These are phyloP conservation scores for Rhizophagus prolifer DNA, from an alignment of 192 early-diverging fungal genomes.

Conservation along the genomic window DNA sequence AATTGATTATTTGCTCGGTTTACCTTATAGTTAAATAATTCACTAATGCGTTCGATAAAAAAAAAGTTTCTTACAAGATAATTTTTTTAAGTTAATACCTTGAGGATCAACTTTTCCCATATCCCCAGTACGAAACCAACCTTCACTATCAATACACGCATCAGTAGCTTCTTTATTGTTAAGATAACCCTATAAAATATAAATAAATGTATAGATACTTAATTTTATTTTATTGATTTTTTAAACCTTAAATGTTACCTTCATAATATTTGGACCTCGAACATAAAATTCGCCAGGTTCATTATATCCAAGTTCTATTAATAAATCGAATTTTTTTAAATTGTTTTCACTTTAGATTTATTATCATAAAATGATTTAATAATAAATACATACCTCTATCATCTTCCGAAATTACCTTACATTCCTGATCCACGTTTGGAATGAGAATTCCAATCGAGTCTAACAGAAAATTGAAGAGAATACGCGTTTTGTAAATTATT, in stretches of 20 bases:
- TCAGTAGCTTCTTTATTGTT: constrained; percentile 75
- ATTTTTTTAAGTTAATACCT: constrained; percentile 46
- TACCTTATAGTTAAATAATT: constrained; percentile 91
- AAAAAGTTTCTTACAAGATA: constrained; percentile 44
- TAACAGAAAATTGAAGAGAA: constrained; percentile 15
- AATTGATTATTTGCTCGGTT: constrained; percentile 27
- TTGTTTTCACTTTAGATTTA: too few relatives aligned
- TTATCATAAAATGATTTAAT: neutral
- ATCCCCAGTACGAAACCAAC: constrained; percentile 85
- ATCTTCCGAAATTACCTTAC: constrained; percentile 74
- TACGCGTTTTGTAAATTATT: too few relatives aligned
- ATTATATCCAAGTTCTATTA: constrained; percentile 48
- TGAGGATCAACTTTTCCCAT: constrained; percentile 64
- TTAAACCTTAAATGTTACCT: constrained; percentile 28
- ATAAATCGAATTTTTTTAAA: neutral
- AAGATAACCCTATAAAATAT: constrained; percentile 58
- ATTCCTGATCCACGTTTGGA: constrained; percentile 68
- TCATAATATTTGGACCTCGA: constrained; percentile 87
- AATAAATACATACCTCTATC: constrained; percentile 48
- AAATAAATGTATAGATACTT: neutral
- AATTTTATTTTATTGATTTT: too few relatives aligned
- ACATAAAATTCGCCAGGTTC: constrained; percentile 83
- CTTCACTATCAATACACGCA: constrained; percentile 68
- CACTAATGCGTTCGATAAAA: constrained; percentile 80
- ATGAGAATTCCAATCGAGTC: constrained; percentile 71